These are phyloP conservation scores for Fomitopsis pulvina DNA, from an alignment of 768 basidiomycete genomes.

Conservation along the genomic window DNA sequence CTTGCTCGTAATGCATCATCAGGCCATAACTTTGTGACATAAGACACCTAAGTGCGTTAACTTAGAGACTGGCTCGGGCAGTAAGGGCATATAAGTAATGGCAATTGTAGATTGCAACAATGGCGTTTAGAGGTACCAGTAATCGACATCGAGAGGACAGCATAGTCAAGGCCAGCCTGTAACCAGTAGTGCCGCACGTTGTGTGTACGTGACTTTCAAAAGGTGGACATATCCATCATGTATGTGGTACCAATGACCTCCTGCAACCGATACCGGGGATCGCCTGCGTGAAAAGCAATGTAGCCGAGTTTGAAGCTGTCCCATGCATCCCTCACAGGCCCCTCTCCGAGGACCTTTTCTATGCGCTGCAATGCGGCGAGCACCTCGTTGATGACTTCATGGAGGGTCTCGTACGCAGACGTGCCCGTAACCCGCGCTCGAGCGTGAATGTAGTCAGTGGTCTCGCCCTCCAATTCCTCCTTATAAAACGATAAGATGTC, in stretches of 20 bases:
- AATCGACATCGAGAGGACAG: too few relatives aligned
- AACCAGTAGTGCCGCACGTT: too few relatives aligned
- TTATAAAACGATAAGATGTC: slow-evolving; percentile 17
- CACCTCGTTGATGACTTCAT: slow-evolving; percentile 10
- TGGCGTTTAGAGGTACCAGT: too few relatives aligned
- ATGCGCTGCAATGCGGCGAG: background rate
- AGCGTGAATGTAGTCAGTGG: slow-evolving; percentile 10
- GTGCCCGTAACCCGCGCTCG: slow-evolving; percentile 7
- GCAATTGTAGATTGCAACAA: too few relatives aligned
- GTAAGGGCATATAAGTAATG: too few relatives aligned
- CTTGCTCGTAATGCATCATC: too few relatives aligned
- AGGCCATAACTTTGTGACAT: too few relatives aligned
- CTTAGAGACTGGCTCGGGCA: too few relatives aligned
- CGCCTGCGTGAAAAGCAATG: slow-evolving; percentile 1
- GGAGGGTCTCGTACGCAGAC: slow-evolving; percentile 1
- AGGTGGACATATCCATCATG: background rate
- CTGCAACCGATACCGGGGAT: slow-evolving; percentile 4
- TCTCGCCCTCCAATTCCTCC: slow-evolving; percentile 11
- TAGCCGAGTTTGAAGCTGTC: slow-evolving; percentile 3
- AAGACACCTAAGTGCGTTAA: too few relatives aligned
- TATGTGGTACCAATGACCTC: background rate
- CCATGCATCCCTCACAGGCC: slow-evolving; percentile 4
- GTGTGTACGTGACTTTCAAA: too few relatives aligned
- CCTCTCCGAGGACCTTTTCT: background rate
- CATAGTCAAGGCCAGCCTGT: too few relatives aligned